Conservation (phyloP, 805 yeast species). For the Barnettozyma salicaria region DNA sequence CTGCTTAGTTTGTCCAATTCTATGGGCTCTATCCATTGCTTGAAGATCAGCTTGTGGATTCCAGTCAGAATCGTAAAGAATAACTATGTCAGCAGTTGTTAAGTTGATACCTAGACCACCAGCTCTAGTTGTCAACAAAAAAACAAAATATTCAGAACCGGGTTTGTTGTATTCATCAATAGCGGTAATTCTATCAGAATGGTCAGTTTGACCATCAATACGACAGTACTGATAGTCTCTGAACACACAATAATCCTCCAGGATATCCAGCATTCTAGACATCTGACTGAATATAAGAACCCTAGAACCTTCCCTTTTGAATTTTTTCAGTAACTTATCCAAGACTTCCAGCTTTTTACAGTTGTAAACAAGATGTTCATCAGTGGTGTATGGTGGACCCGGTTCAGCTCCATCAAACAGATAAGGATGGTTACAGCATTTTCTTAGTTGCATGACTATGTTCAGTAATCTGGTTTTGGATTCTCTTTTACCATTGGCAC, state of each 20-base stretch:
- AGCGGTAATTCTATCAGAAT: slow-evolving; percentile 65
- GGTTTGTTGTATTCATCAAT: slow-evolving; percentile 80
- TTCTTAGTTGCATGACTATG: slow-evolving; percentile 80
- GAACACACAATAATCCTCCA: slow-evolving; percentile 73
- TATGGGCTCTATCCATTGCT: slow-evolving; percentile 86
- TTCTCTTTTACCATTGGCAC: slow-evolving; percentile 70
- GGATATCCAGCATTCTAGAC: slow-evolving; percentile 75
- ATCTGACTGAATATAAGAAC: slow-evolving; percentile 78
- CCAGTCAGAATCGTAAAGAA: slow-evolving; percentile 79
- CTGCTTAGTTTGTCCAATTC: slow-evolving; percentile 83
- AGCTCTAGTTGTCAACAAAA: slow-evolving; percentile 75
- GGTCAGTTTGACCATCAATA: slow-evolving; percentile 81
- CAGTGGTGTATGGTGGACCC: slow-evolving; percentile 83
- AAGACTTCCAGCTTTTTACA: slow-evolving; percentile 66
- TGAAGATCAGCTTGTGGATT: slow-evolving; percentile 86
- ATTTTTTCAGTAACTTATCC: slow-evolving; percentile 58
- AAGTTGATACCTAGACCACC: slow-evolving; percentile 86
- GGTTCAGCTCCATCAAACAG: slow-evolving; percentile 86
- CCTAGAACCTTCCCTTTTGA: slow-evolving; percentile 65
- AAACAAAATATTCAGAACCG: slow-evolving; percentile 64
- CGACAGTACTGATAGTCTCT: slow-evolving; percentile 68
- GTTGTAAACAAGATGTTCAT: slow-evolving; percentile 72
- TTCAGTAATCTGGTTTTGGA: slow-evolving; percentile 69
- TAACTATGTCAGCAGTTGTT: slow-evolving; percentile 75
- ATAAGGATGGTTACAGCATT: slow-evolving; percentile 83